These are phyloP conservation scores for Aspergillus ustus DNA, from an alignment of 2,329 filamentous ascomycete species.

Conservation along the genomic window DNA sequence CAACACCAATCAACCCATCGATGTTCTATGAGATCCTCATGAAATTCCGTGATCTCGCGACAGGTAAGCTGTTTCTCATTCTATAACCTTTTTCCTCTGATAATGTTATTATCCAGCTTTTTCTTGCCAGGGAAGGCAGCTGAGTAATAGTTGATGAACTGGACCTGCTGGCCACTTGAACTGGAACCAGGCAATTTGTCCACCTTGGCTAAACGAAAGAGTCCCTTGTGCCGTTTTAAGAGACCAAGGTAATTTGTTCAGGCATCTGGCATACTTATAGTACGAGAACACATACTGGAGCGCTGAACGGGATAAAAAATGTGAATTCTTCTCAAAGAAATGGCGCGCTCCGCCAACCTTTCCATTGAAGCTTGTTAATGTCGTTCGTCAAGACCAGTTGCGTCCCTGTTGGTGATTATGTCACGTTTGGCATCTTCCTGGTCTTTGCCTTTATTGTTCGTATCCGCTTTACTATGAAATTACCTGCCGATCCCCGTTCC, in stretches of 20 bases:
- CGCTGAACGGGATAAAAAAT: constrained; percentile 2
- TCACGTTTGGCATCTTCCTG: neutral
- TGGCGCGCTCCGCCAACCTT: constrained; percentile 14
- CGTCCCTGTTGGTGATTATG: neutral
- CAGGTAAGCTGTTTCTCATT: no score
- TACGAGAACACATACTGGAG: constrained; percentile 14
- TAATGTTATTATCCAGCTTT: no score
- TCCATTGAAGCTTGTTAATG: constrained; percentile 3
- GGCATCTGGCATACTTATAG: constrained; percentile 52
- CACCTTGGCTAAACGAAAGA: constrained; percentile 61
- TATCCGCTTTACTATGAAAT: constrained; percentile 53
- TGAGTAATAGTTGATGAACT: no score
- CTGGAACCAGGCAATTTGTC: constrained; percentile 53
- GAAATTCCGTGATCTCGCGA: no score
- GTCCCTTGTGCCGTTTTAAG: constrained; percentile 64
- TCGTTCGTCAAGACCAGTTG: constrained; percentile 11
- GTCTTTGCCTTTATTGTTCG: neutral
- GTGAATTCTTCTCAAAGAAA: constrained; percentile 15
- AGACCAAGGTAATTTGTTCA: constrained; percentile 76
- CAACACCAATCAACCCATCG: no score
- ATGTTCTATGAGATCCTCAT: no score
- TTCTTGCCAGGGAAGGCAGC: no score
- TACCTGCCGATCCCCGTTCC: constrained; percentile 80
- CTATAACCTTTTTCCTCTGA: no score
- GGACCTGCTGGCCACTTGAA: no score